Evolutionary conservation across 1,284 basidiomycete genomes (phyloP), one percentile per base, ranked within the genome.

Genomic region (Phylloboletellus chloephorus): DNA sequence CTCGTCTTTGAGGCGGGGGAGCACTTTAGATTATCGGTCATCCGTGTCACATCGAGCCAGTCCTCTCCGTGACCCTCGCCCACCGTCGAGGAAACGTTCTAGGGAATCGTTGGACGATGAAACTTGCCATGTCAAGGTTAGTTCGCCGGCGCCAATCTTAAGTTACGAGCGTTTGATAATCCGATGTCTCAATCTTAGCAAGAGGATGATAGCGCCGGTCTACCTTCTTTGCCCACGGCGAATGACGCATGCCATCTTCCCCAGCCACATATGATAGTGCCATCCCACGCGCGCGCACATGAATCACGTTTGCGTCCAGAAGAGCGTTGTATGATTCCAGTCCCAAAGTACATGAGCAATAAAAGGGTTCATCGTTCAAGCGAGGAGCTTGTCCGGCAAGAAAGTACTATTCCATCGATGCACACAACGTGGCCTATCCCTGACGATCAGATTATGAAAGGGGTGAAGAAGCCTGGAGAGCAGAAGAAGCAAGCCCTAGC

Each of bases 401-500:
- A 61, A 36, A 49, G 21, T 35, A 36, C 54, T 25, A 40, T 60
- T 43, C 15, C 49, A 23, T 47, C 61, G 7, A 41, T 60, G 29
- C 46, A 52, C 8, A 35, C 59, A 57, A 59, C 62, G 58, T 65
- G 63, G 63, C 3, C 60, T 12, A 56, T 49, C 61, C 58, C 59
- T 53, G 60, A 61, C 48, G 63, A 65, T 52, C 57, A 60, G 12
- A 46, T 42, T 40, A 59, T 57, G 38, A 61, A 61, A 57, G 53
- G 46, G 34, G n/a, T 45, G 19, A 65, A 63, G 60, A 66, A 61
- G 51, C 49, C 53, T 29, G 63, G 63, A 13, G 59, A 66, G 20
- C 61, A 61, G 40, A 67, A 64, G 46, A 67, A 67, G 47, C 66
- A 67, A 44, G 64, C 61, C 7, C 51, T 67, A 17, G 66, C 67